These are phyloP conservation scores for Priceomyces castillae DNA, from an alignment of 805 yeast genomes.

Conservation along the genomic window DNA sequence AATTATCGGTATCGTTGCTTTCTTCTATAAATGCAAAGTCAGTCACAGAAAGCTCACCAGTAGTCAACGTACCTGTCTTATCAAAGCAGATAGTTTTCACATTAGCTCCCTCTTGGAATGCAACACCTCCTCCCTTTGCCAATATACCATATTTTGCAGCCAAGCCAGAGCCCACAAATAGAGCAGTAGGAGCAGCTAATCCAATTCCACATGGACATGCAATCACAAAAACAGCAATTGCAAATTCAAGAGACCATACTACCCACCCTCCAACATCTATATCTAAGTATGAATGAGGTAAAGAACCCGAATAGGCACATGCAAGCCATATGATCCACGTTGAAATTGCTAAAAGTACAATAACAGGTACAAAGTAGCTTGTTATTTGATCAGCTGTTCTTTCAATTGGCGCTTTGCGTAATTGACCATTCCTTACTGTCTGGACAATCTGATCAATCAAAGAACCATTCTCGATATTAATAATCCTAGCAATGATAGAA, in stretches of 20 bases:
- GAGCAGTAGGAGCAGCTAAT: slow-evolving; percentile 79
- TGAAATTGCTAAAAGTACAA: slow-evolving; percentile 53
- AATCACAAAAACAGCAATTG: slow-evolving; percentile 75
- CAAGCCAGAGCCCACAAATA: slow-evolving; percentile 74
- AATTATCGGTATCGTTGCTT: slow-evolving; percentile 3
- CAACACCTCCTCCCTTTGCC: slow-evolving; percentile 79
- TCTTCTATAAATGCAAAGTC: slow-evolving; percentile 37
- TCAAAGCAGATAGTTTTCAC: slow-evolving; percentile 69
- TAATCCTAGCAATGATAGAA: slow-evolving; percentile 52
- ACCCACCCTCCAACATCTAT: slow-evolving; percentile 72
- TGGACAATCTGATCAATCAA: slow-evolving; percentile 66
- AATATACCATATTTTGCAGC: slow-evolving; percentile 76
- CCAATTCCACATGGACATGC: slow-evolving; percentile 90
- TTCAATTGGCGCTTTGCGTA: slow-evolving; percentile 71
- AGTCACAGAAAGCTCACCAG: slow-evolving; percentile 58
- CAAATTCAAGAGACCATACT: slow-evolving; percentile 74
- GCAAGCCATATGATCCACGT: slow-evolving; percentile 72
- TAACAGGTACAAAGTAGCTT: slow-evolving; percentile 70
- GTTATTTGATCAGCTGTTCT: slow-evolving; percentile 66
- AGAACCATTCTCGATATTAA: slow-evolving; percentile 61
- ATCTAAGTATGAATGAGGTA: slow-evolving; percentile 58
- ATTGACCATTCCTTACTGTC: slow-evolving; percentile 71
- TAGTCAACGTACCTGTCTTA: slow-evolving; percentile 76
- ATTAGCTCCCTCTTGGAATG: slow-evolving; percentile 72
- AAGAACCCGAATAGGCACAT: slow-evolving; percentile 50